Base-by-base conservation (phyloP, 441 rosid genomes). In the Pelargonium cotyledonis region DNA sequence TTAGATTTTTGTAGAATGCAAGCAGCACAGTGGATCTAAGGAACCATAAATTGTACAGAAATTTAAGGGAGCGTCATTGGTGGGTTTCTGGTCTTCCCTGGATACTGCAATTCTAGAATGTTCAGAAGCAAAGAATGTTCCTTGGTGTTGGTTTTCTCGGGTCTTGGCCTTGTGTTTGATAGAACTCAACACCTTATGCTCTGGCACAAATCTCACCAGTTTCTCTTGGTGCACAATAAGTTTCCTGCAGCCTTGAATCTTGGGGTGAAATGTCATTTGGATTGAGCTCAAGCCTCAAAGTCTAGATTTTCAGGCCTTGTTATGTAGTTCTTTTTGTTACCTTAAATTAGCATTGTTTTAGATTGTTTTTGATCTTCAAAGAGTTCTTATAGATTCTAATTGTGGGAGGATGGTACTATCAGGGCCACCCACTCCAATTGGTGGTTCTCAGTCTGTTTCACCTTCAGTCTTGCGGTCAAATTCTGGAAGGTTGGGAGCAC, bases 381-480 rank as follows among this genome's bases (percentile, higher is more conserved):
- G n/a, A n/a, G n/a, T n/a, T n/a, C n/a, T 75, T 69, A 68, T 76
- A 69, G 75, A 72, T 80, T 79, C 78, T 79, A 68, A 77, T 77
- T 73, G 73, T 68, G 70, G 68, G 80, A 84, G 76, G 68, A 94
- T 94, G 99, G 88, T 89, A 68, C 92, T 86, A 43, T 84, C 97
- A 29, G 97, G 97, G 72, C 85, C 86, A 71, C 87, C 96, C 65
- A 85, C 90, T 65, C 93, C 95, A 8, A 83, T 84, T 66, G 89
- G 95, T 67, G 89, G 91, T 77, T 81, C 89, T 47, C 97, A 86
- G 80, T 79, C 84, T 62, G 89, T 85, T 79, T 79, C 87, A 8
- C 77, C 96, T 75, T 87, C 97, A 0, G 83, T 89, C 38, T 69
- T 93, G 84, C 82, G 88, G 67, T 84, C 96, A 7, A 90, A 86